These are phyloP conservation scores for Cryptococcus sp. DNA, from an alignment of 1,284 basidiomycete genomes.

Conservation along the genomic window DNA sequence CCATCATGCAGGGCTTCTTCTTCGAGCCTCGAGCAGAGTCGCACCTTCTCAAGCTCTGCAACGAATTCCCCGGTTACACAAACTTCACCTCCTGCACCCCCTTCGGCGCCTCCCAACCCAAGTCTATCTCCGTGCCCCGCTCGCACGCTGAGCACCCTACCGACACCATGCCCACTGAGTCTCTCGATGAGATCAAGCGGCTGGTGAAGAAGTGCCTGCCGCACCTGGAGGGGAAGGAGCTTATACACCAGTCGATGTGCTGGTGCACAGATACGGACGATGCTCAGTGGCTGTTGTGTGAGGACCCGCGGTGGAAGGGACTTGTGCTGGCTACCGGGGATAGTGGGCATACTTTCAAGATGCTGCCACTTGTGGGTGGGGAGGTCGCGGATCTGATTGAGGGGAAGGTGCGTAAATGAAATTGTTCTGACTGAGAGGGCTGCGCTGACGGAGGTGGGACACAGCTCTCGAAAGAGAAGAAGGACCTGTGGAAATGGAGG, in stretches of 20 bases:
- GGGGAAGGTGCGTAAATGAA: constrained; percentile 19
- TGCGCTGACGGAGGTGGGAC: not conserved
- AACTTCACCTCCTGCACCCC: constrained; percentile 20
- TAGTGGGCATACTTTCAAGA: constrained; percentile 41
- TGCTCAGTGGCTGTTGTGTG: constrained; percentile 33
- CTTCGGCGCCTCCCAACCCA: constrained; percentile 18
- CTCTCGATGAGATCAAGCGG: constrained; percentile 21
- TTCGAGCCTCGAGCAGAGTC: constrained; percentile 30
- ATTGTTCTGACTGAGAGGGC: not conserved
- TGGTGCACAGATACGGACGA: constrained; percentile 48
- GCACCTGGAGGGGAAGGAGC: constrained; percentile 23
- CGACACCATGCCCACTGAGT: constrained; percentile 41
- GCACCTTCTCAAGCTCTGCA: constrained; percentile 35
- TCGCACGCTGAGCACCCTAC: constrained; percentile 43
- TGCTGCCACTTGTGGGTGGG: constrained; percentile 49
- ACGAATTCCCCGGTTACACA: constrained; percentile 40
- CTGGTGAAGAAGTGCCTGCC: constrained; percentile 39
- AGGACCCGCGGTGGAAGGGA: constrained; percentile 35
- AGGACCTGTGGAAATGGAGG: constrained; percentile 38
- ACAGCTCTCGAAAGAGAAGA: constrained; percentile 27
- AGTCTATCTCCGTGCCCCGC: constrained; percentile 39
- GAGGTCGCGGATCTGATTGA: constrained; percentile 46
- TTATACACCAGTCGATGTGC: constrained; percentile 41
- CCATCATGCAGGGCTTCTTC: constrained; percentile 19
- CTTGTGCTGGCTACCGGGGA: constrained; percentile 41